phyloP scores from a whole-genome alignment of 2,329 filamentous ascomycete genomes.

The Ophiostoma montium region DNA sequence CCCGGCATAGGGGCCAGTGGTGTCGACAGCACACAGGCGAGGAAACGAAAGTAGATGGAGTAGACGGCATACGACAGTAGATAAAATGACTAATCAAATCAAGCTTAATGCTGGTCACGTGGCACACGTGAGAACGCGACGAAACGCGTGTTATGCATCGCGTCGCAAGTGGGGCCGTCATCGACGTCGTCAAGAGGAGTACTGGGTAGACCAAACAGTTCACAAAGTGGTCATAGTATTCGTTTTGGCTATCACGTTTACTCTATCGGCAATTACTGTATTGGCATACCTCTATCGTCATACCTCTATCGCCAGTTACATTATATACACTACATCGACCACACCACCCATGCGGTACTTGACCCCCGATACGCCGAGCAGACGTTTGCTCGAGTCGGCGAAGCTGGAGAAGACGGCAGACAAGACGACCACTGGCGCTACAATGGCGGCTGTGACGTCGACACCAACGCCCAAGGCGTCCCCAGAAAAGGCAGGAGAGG shows the following conservation, averaged over 20 bases:
- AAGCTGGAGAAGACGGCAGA: not conserved
- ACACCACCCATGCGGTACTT: conserved; percentile 6
- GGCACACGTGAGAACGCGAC: conserved; percentile 7
- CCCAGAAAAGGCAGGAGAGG: not conserved
- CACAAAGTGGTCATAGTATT: too few species aligned
- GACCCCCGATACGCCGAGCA: conserved; percentile 12
- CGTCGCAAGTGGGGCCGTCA: conserved; percentile 7
- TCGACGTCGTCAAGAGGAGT: too few species aligned
- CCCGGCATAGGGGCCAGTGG: not conserved
- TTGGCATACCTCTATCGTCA: too few species aligned
- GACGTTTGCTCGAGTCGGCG: conserved; percentile 7
- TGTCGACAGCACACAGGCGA: not conserved
- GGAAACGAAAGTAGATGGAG: not conserved
- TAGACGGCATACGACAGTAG: not conserved
- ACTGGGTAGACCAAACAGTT: too few species aligned
- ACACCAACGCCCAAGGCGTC: not conserved
- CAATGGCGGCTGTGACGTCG: not conserved
- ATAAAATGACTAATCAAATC: not conserved
- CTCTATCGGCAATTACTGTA: too few species aligned
- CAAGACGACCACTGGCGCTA: not conserved
- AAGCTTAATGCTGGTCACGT: conserved; percentile 3
- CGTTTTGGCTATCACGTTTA: too few species aligned
- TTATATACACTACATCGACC: not conserved
- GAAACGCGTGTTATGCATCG: conserved; percentile 4
- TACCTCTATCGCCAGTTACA: not conserved